phyloP scores from a whole-genome alignment of 106 monocot species.

The Dendrobium catenatum region DNA sequence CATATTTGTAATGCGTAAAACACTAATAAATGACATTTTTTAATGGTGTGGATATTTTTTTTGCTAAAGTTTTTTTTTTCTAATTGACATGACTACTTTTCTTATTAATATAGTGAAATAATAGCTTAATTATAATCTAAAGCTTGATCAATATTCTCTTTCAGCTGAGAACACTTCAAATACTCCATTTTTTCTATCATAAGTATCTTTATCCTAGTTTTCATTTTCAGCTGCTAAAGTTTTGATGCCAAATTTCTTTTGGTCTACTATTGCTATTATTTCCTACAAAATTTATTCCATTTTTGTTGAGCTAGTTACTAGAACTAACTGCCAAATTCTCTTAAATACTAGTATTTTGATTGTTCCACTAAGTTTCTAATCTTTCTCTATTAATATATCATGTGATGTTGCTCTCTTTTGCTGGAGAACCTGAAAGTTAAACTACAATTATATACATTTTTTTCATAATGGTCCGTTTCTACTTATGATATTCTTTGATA shows the following conservation, averaged over 20 bases:
- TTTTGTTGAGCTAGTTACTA: not conserved
- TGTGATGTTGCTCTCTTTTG: too few relatives aligned
- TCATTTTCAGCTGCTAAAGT: not conserved
- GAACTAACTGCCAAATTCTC: not conserved
- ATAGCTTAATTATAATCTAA: not conserved
- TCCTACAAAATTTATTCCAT: not conserved
- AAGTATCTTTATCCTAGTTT: not conserved
- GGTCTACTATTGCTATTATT: not conserved
- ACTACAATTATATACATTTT: too few relatives aligned
- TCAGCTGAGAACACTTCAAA: not conserved
- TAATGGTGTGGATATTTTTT: not conserved
- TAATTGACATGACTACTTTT: not conserved
- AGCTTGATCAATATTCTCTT: not conserved
- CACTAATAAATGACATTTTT: not conserved
- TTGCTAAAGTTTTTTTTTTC: not conserved
- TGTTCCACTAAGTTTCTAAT: not conserved
- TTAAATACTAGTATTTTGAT: not conserved
- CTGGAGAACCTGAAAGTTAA: too few relatives aligned
- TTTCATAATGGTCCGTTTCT: too few relatives aligned
- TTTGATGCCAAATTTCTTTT: not conserved
- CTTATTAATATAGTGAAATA: not conserved
- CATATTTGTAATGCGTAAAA: not conserved
- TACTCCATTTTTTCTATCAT: not conserved
- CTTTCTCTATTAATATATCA: not conserved
- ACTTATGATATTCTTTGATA: too few relatives aligned